Evolutionary conservation across 2,329 filamentous ascomycete genomes (phyloP).

Genomic region (Zalaria sp.): DNA sequence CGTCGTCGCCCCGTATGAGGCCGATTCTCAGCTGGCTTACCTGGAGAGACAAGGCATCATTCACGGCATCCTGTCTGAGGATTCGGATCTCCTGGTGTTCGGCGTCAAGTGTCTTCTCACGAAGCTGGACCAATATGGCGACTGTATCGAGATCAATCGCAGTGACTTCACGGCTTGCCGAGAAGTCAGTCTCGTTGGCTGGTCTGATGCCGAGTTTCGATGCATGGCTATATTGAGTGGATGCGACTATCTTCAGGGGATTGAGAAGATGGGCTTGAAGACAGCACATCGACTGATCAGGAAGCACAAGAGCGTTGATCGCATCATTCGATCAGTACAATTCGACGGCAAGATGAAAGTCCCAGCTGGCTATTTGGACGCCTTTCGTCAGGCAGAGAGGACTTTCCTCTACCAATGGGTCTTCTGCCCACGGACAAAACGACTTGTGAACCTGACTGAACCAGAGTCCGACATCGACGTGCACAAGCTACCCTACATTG

Average conservation of each 20-base stretch:
- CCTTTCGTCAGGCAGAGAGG: slow-evolving; percentile 74
- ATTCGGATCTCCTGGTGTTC: slow-evolving; percentile 92
- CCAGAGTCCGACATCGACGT: slow-evolving; percentile 48
- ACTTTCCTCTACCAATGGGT: slow-evolving; percentile 94
- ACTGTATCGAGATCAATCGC: slow-evolving; percentile 83
- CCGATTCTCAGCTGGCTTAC: slow-evolving; percentile 92
- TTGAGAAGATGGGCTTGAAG: slow-evolving; percentile 79
- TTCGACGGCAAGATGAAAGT: slow-evolving; percentile 79
- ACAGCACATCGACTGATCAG: slow-evolving; percentile 83
- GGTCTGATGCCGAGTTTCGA: slow-evolving; percentile 83
- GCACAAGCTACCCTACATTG: slow-evolving; percentile 69
- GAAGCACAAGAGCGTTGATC: slow-evolving; percentile 79
- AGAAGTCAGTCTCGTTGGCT: slow-evolving; percentile 78
- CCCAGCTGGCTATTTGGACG: slow-evolving; percentile 64
- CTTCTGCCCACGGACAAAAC: slow-evolving; percentile 61
- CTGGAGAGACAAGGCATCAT: slow-evolving; percentile 76
- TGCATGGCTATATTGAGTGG: slow-evolving; percentile 94
- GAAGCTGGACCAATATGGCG: slow-evolving; percentile 86
- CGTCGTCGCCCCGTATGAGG: slow-evolving; percentile 92
- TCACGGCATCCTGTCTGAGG: slow-evolving; percentile 81
- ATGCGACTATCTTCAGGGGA: slow-evolving; percentile 84
- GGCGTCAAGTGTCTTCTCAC: slow-evolving; percentile 82
- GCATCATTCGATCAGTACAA: slow-evolving; percentile 65
- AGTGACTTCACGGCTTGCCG: slow-evolving; percentile 77
- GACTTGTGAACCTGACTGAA: slow-evolving; percentile 62